Evolutionary conservation across 108 stramenopile species (phyloP).

Genomic region (Conticribra guillardii): DNA sequence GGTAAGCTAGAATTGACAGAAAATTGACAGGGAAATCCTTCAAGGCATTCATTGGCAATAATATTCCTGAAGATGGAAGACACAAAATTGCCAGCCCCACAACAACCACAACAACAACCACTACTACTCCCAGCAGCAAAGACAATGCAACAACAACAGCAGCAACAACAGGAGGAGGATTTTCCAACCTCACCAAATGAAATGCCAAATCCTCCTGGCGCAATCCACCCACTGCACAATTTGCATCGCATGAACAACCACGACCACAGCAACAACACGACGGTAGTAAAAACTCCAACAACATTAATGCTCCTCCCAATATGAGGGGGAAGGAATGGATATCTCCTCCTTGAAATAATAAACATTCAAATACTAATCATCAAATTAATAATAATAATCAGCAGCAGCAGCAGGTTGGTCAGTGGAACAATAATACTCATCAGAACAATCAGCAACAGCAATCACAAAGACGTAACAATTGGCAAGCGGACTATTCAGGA

Average conservation of each 20-base stretch:
- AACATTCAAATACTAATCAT: not conserved
- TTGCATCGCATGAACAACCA: not conserved
- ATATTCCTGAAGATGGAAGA: too few species aligned
- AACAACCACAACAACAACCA: not conserved
- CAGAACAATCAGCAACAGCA: too few species aligned
- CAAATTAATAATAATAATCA: conserved; percentile 1
- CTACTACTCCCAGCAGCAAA: not conserved
- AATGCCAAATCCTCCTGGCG: not conserved
- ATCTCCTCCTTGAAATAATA: not conserved
- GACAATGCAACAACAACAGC: not conserved
- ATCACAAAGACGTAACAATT: not conserved
- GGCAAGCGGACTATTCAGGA: too few species aligned
- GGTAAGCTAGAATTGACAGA: too few species aligned
- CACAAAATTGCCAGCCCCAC: too few species aligned
- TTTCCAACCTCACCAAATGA: not conserved
- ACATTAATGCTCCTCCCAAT: not conserved
- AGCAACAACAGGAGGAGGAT: not conserved
- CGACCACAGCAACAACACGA: not conserved
- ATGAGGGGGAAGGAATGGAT: not conserved
- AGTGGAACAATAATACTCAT: too few species aligned
- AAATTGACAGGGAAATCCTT: too few species aligned
- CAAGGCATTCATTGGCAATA: too few species aligned
- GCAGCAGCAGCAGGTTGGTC: conserved; percentile 17
- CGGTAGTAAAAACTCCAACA: not conserved
- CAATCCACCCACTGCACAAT: not conserved